phyloP scores from a whole-genome alignment of 2,329 filamentous ascomycete species.

The Cercospora citrullina region DNA sequence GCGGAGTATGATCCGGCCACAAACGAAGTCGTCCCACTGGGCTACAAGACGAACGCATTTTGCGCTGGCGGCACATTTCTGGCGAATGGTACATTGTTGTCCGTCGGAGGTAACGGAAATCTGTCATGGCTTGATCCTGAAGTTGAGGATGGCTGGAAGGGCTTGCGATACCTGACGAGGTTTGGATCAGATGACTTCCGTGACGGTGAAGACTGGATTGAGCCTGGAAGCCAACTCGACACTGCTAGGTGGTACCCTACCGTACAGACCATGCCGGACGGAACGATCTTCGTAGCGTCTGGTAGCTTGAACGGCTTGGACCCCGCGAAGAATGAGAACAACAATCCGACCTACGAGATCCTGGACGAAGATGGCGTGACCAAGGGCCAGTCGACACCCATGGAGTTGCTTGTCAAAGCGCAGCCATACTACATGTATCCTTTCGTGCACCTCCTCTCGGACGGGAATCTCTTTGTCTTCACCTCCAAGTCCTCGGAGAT shows the following conservation, averaged over 20 bases:
- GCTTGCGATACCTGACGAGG: conserved; percentile 56
- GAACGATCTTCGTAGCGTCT: conserved; percentile 59
- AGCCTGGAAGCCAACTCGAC: conserved; percentile 54
- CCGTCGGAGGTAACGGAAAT: conserved; percentile 60
- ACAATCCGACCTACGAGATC: conserved; percentile 65
- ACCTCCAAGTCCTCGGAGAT: conserved; percentile 56
- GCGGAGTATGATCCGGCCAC: conserved; percentile 58
- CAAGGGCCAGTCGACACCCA: conserved; percentile 49
- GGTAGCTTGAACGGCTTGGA: conserved; percentile 61
- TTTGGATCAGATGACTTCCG: conserved; percentile 47
- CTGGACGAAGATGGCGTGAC: conserved; percentile 52
- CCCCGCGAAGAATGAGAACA: conserved; percentile 56
- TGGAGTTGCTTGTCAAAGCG: conserved; percentile 53
- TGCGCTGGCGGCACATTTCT: conserved; percentile 62
- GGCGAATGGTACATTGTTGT: conserved; percentile 56
- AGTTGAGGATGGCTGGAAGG: conserved; percentile 60
- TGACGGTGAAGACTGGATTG: conserved; percentile 54
- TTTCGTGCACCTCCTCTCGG: conserved; percentile 59
- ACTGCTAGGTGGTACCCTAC: conserved; percentile 61
- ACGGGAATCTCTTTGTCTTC: conserved; percentile 60
- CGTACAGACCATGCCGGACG: conserved; percentile 58
- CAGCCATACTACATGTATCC: conserved; percentile 65
- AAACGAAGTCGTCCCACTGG: conserved; percentile 49
- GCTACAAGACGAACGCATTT: conserved; percentile 61
- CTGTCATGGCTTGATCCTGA: conserved; percentile 58